Base-by-base conservation (phyloP, 768 basidiomycete species). In the Gloeopeniophorella convolvens region DNA sequence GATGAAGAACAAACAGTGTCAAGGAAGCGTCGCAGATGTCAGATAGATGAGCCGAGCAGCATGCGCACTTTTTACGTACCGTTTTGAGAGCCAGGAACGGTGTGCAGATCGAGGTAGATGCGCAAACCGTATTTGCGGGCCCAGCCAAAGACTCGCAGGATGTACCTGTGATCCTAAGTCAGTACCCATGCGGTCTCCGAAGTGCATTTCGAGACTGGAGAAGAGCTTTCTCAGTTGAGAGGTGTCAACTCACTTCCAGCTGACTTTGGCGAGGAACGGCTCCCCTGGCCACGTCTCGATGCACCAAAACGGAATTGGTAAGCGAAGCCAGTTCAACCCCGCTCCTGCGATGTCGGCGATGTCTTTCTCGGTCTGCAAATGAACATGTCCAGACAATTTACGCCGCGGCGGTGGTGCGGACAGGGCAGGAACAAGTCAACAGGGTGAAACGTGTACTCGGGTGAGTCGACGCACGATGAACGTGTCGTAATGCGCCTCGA, bases 121-220 rank as follows among this genome's bases (percentile, higher is more conserved):
- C 92, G 77, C 23, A 96, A 61, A 1, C 92, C 92, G 63, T 96
- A 96, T 67, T 97, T 95, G 42, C 92, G 76, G 8, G 83, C 83
- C 93, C 93, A 97, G 7, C 72, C 74, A 41, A 95, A 69, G 30
- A 85, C 75, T 39, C 80, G 82, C 21, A 91, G 69, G 66, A 89
- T 82, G 67, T 93, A 91, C 37, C 57, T 58, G 44, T 9, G 16
- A n/a, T n/a, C n/a, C n/a, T n/a, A n/a, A n/a, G n/a, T n/a, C n/a
- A n/a, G n/a, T n/a, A n/a, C n/a, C n/a, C n/a, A n/a, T n/a, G n/a
- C n/a, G n/a, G n/a, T n/a, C n/a, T n/a, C n/a, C n/a, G n/a, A n/a
- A n/a, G n/a, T n/a, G n/a, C n/a, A n/a, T n/a, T n/a, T n/a, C n/a
- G n/a, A n/a, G n/a, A n/a, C n/a, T n/a, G n/a, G 21, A 18, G 10